Evolutionary conservation across 2,329 filamentous ascomycete species (phyloP).

Genomic region (Tolypocladium capitatum): DNA sequence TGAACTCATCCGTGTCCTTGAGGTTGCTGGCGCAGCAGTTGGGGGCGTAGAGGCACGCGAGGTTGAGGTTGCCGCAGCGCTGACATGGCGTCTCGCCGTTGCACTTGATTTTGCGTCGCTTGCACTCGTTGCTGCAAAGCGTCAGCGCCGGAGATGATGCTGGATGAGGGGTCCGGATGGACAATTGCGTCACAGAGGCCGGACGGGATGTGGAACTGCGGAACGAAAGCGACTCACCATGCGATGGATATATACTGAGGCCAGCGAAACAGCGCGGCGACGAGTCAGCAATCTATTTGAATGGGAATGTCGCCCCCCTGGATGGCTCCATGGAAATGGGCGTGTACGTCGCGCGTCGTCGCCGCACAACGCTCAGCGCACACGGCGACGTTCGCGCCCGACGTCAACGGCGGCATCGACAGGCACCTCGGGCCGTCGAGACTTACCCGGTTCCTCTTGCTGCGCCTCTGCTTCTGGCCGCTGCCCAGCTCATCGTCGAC

Average conservation of each 20-base stretch:
- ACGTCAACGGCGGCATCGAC: neutral
- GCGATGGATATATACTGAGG: conserved; percentile 46
- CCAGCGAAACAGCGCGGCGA: neutral
- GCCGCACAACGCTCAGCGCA: neutral
- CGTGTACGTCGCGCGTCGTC: too few species aligned
- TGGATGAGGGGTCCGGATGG: neutral
- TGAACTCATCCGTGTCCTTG: conserved; percentile 88
- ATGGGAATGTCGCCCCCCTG: too few species aligned
- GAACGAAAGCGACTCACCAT: conserved; percentile 29
- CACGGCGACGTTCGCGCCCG: neutral
- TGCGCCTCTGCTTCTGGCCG: conserved; percentile 41
- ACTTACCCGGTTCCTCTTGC: conserved; percentile 46
- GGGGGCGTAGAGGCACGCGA: conserved; percentile 51
- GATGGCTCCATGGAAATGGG: too few species aligned
- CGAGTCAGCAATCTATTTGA: neutral
- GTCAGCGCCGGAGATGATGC: neutral
- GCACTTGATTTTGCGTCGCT: conserved; percentile 63
- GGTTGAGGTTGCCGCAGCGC: conserved; percentile 54
- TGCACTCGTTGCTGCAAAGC: conserved; percentile 53
- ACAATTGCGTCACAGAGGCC: neutral
- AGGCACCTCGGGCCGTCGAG: neutral
- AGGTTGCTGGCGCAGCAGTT: conserved; percentile 64
- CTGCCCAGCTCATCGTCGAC: conserved; percentile 24
- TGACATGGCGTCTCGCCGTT: conserved; percentile 57
- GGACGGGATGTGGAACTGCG: too few species aligned